These are phyloP conservation scores for Kwoniella europaea DNA, from an alignment of 768 basidiomycete species.

Conservation along the genomic window DNA sequence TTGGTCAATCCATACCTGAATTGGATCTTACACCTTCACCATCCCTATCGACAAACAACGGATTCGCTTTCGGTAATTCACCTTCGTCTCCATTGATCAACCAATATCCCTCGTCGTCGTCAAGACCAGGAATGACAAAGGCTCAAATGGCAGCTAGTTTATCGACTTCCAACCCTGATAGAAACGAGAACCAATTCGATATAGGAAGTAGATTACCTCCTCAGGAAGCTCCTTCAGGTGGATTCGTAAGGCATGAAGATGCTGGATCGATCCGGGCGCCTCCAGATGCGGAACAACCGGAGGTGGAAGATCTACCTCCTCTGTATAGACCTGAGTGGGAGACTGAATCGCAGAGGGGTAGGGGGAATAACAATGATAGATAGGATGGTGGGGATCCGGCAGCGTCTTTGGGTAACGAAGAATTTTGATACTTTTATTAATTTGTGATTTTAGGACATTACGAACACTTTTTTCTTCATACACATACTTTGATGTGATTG, in stretches of 20 bases:
- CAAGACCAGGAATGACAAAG: slow-evolving; percentile 29
- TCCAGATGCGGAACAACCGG: slow-evolving; percentile 8
- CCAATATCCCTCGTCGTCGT: slow-evolving; percentile 8
- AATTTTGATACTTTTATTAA: not conserved
- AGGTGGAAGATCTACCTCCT: slow-evolving; percentile 48
- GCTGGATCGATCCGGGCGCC: slow-evolving; percentile 29
- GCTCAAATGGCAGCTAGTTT: slow-evolving; percentile 42
- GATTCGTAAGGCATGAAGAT: slow-evolving; percentile 47
- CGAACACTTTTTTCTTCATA: not conserved
- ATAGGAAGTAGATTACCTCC: slow-evolving; percentile 24
- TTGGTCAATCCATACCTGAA: slow-evolving; percentile 20
- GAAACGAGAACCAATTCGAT: not conserved
- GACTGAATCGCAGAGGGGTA: slow-evolving; percentile 12
- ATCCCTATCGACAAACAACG: slow-evolving; percentile 8
- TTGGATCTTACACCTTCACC: slow-evolving; percentile 19
- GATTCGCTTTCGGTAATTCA: slow-evolving; percentile 14
- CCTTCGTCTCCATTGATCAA: slow-evolving; percentile 17
- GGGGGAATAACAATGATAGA: not conserved
- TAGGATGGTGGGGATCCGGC: not conserved
- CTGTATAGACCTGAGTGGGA: slow-evolving; percentile 48
- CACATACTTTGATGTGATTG: not conserved
- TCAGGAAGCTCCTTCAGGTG: slow-evolving; percentile 37
- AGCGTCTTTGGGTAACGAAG: too few species aligned
- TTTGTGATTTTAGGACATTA: slow-evolving; percentile 14
- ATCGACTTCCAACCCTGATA: slow-evolving; percentile 36